Percentiles rank a stretch among this genome's conserved stretches.
phyloP scores from a whole-genome alignment of 768 basidiomycete genomes.

The Cyathus striatus region DNA sequence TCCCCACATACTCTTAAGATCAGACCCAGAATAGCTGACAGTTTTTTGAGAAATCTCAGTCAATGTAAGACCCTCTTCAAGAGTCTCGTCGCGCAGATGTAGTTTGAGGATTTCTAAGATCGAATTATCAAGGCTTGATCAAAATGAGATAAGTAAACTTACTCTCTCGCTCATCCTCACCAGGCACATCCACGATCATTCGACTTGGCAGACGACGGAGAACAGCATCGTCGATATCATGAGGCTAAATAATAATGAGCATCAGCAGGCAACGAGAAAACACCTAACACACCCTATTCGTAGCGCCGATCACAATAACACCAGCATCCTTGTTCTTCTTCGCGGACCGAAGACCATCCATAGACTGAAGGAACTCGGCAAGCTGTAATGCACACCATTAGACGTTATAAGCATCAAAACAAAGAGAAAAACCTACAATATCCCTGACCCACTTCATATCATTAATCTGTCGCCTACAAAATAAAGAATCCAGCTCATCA shows the following conservation, averaged over 20 bases:
- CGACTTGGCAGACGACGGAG: conserved; percentile 8
- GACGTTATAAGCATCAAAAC: not conserved
- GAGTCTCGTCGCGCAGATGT: conserved; percentile 3
- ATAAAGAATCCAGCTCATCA: conserved; percentile 75
- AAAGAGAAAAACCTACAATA: conserved; percentile 1
- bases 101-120: not conserved
- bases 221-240: conserved; percentile 11
- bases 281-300: conserved; percentile 9
- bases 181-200: conserved; percentile 7
- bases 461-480: conserved; percentile 17
- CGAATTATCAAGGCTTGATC: not conserved
- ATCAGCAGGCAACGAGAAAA: no score
- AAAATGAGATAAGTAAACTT: not conserved
- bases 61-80: conserved; percentile 4
- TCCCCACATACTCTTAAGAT: conserved; percentile 10
- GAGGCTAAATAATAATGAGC: conserved; percentile 5
- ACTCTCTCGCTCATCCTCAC: conserved; percentile 3
- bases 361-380: conserved; percentile 11
- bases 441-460: conserved; percentile 2
- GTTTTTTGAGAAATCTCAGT: conserved; percentile 3
- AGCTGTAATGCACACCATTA: conserved; percentile 2
- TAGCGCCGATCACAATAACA: conserved; percentile 12
- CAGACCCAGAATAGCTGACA: conserved; percentile 7
- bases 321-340: conserved; percentile 7
- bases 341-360: conserved; percentile 13